Conservation (phyloP, 169 alveolate species). For the Cystoisospora suis region DNA sequence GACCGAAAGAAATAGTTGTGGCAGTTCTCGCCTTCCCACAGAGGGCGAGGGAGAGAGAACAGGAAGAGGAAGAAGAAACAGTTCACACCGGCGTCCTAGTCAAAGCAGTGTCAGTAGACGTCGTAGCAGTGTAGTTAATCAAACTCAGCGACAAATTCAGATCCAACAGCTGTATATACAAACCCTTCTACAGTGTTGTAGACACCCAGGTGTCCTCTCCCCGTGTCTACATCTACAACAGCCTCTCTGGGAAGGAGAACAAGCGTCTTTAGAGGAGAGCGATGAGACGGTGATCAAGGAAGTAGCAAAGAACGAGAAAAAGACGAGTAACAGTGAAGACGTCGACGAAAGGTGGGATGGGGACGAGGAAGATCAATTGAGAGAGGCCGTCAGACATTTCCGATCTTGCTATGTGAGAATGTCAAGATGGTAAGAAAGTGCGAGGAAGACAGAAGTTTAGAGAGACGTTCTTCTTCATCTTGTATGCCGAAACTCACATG, state of each 20-base stretch:
- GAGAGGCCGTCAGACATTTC: slow-evolving; percentile 34
- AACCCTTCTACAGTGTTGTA: neutral
- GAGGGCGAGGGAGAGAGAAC: neutral
- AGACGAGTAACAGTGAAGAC: slow-evolving; percentile 35
- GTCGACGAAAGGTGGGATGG: neutral
- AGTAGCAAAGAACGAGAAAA: slow-evolving; percentile 46
- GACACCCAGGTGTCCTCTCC: too few species aligned
- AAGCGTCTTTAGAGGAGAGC: neutral
- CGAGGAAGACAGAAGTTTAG: too few species aligned
- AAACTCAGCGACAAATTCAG: too few species aligned
- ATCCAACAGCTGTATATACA: neutral
- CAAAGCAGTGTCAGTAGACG: slow-evolving; percentile 1
- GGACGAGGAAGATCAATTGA: neutral
- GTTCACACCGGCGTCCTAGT: neutral
- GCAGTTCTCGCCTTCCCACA: neutral
- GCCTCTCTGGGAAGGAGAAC: neutral
- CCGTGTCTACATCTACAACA: neutral
- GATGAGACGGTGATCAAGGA: slow-evolving; percentile 34
- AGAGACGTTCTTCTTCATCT: too few species aligned
- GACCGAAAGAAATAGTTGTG: neutral
- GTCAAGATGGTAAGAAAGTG: slow-evolving; percentile 61
- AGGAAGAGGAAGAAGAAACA: neutral
- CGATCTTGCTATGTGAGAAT: slow-evolving; percentile 42
- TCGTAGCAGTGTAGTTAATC: too few species aligned
- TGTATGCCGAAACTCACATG: too few species aligned